A percentile compares a stretch with the other conserved stretches of the same genome.
phyloP scores from a whole-genome alignment of 306 rosid genomes.

The Leucaena leucocephala region DNA sequence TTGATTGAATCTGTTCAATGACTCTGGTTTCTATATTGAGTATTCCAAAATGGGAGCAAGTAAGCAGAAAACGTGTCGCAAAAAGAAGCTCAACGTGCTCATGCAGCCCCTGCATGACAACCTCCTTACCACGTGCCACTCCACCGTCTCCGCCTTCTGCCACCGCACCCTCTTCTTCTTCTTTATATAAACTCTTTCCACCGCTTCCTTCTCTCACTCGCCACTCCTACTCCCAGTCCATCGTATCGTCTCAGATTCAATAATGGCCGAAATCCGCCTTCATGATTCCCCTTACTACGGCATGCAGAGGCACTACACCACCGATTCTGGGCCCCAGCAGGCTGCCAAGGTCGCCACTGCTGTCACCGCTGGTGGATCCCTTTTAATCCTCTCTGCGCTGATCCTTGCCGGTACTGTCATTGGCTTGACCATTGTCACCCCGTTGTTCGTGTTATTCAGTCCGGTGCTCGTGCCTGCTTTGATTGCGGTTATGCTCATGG shows the following conservation, averaged over 20 bases:
- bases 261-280: conserved; percentile 57
- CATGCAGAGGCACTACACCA: neutral
- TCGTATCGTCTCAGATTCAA: too few species aligned
- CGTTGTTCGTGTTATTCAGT: conserved; percentile 77
- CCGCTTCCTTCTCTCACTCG: neutral
- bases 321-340: conserved; percentile 42
- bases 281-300: neutral
- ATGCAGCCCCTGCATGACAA: conserved; percentile 75
- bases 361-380: conserved; percentile 62
- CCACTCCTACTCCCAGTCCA: neutral
- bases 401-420: conserved; percentile 58
- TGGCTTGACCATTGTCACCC: conserved; percentile 57
- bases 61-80: conserved; percentile 46
- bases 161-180: conserved; percentile 27
- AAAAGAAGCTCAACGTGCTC: conserved; percentile 3
- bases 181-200: conserved; percentile 18
- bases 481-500: conserved; percentile 41
- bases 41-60: neutral
- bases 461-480: conserved; percentile 80
- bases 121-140: conserved; percentile 57
- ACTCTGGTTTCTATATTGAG: too few species aligned
- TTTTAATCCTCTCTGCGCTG: conserved; percentile 60
- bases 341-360: conserved; percentile 67
- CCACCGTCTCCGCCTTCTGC: conserved; percentile 37
- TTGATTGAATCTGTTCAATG: too few species aligned